Evolutionary conservation across 768 basidiomycete species (phyloP), one percentile per base, ranked within the genome.

Genomic region (Leccinum longicurvipes): DNA sequence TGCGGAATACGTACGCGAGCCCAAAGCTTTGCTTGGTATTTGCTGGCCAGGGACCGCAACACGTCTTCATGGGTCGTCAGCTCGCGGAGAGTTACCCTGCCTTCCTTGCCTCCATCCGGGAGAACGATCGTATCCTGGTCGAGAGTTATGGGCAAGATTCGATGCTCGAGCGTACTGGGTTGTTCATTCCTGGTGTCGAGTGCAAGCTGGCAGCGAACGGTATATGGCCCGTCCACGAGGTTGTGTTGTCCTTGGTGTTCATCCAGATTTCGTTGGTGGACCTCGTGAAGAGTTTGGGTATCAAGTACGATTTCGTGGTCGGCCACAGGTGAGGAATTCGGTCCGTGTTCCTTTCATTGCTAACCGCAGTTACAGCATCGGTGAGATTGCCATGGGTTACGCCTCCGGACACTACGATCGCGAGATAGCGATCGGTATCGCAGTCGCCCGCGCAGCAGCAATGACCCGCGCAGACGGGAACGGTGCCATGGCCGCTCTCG

Each of bases 371-470:
- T 6, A 53, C 19, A 63, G 60, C 60, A 58, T 67, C n/a, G 72
- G 73, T 27, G 73, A 75, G 49, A 71, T 74, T 42, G 73, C 70
- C 4, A 74, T 74, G 65, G 65, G 71, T 41, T 75, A 75, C 25
- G 72, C 73, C 12, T 69, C 74, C 2, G 73, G 74, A 10, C 67
- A 74, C 23, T 70, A 70, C 36, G 63, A 73, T 42, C 73, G 65
- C 47, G 63, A 72, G 51, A 72, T 66, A 58, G 64, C 71, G 3
- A 29, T 74, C 31, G 73, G 68, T 34, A 63, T 74, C n/a, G 72
- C 73, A 11, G 63, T 67, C 11, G 73, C 71, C 15, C 73, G 73
- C 56, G 72, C 72, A 4, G 65, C 63, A n/a, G 70, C 73, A 17
- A 74, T 73, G 73, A 61, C 34, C n/a, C 47, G 63, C 17, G 72